A percentile compares a stretch with the other conserved stretches of the same genome.
These are phyloP conservation scores for Cicer yamashitae DNA, from an alignment of 306 rosid genomes.

Conservation along the genomic window DNA sequence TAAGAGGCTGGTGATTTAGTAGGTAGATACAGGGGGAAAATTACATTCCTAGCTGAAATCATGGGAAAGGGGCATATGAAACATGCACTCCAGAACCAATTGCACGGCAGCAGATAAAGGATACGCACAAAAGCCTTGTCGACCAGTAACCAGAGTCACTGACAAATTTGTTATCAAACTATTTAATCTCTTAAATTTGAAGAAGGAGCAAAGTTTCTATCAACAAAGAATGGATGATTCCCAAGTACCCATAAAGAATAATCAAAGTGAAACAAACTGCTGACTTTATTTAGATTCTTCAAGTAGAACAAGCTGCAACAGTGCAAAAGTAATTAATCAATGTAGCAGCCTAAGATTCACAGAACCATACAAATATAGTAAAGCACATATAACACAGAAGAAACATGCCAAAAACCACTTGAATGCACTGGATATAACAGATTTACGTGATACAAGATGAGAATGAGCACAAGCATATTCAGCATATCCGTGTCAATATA, in stretches of 20 bases:
- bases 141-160: slow-evolving; percentile 15
- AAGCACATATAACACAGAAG: slow-evolving; percentile 25
- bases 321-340: slow-evolving; percentile 5
- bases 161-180: slow-evolving; percentile 27
- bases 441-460: slow-evolving; percentile 27
- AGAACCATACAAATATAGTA: slow-evolving; percentile 29
- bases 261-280: slow-evolving; percentile 31
- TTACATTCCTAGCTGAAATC: slow-evolving; percentile 19
- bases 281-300: slow-evolving; percentile 33
- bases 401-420: slow-evolving; percentile 19
- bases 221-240: slow-evolving; percentile 11
- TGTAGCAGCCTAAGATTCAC: slow-evolving; percentile 29
- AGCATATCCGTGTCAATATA: slow-evolving; percentile 16
- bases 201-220: slow-evolving; percentile 14
- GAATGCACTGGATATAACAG: slow-evolving; percentile 18
- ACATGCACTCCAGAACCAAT: neutral
- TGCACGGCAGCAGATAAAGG: slow-evolving; percentile 2
- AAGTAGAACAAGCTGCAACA: slow-evolving; percentile 24
- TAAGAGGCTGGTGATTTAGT: slow-evolving; percentile 17
- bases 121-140: neutral
- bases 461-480: slow-evolving; percentile 33
- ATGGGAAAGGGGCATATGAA: slow-evolving; percentile 11
- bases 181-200: neutral
- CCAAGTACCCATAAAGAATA: slow-evolving; percentile 31
- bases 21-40: neutral